These are phyloP conservation scores for Saccharomycopsis lassenensis DNA, from an alignment of 805 yeast species.

Conservation along the genomic window DNA sequence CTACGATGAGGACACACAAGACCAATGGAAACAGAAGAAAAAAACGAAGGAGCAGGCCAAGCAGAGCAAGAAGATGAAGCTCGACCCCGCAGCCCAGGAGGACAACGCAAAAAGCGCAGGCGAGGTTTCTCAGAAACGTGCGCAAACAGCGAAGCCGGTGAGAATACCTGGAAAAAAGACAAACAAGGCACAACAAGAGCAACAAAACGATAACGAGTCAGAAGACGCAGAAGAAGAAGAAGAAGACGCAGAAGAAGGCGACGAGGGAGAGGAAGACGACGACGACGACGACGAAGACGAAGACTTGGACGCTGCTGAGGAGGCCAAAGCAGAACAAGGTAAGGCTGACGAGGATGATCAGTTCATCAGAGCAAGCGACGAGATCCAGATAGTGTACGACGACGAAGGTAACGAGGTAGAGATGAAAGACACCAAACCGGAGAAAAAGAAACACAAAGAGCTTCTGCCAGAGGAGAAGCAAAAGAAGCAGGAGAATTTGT, in stretches of 20 bases:
- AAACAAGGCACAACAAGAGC: slow-evolving; percentile 15
- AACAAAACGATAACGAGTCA: slow-evolving; percentile 10
- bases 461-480: slow-evolving; percentile 38
- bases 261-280: slow-evolving; percentile 15
- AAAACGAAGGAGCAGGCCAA: slow-evolving; percentile 53
- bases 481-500: slow-evolving; percentile 43
- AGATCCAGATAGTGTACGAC: slow-evolving; percentile 44
- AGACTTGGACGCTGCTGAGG: slow-evolving; percentile 19
- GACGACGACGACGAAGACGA: slow-evolving; percentile 22
- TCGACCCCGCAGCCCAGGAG: slow-evolving; percentile 55
- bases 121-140: slow-evolving; percentile 46
- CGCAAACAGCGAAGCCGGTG: slow-evolving; percentile 39
- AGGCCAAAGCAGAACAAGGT: slow-evolving; percentile 17
- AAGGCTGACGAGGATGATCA: slow-evolving; percentile 24
- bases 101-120: slow-evolving; percentile 36
- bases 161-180: slow-evolving; percentile 28
- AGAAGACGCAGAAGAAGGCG: slow-evolving; percentile 22
- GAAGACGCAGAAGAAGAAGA: slow-evolving; percentile 22
- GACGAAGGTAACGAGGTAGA: slow-evolving; percentile 54
- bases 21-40: slow-evolving; percentile 86
- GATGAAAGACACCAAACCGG: slow-evolving; percentile 10
- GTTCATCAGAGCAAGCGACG: slow-evolving; percentile 17
- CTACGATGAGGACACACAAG: slow-evolving; percentile 80
- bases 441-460: slow-evolving; percentile 20
- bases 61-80: slow-evolving; percentile 53